Evolutionary conservation across 2,329 filamentous ascomycete genomes (phyloP).

Genomic region (Aureobasidium melanogenum): DNA sequence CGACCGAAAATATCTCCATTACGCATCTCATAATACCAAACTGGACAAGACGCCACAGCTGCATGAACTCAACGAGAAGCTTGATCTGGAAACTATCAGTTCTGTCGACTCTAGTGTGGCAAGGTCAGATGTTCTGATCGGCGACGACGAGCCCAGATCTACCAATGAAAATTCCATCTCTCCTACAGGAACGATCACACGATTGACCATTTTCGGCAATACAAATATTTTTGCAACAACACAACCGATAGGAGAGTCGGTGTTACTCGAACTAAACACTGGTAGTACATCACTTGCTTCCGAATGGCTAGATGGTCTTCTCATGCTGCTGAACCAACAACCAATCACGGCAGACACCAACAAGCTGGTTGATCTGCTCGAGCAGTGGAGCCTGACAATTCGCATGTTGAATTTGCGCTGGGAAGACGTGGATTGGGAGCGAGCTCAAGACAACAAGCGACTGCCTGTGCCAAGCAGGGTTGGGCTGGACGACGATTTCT

Average conservation of each 20-base stretch:
- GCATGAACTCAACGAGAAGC: slow-evolving; percentile 66
- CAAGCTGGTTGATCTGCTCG: slow-evolving; percentile 76
- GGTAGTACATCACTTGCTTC: slow-evolving; percentile 73
- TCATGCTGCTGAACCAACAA: slow-evolving; percentile 90
- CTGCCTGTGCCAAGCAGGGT: slow-evolving; percentile 63
- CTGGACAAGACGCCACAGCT: slow-evolving; percentile 56
- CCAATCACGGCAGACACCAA: slow-evolving; percentile 96
- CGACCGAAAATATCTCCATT: slow-evolving; percentile 84
- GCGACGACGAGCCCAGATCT: not conserved
- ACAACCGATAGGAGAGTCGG: slow-evolving; percentile 44
- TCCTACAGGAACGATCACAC: slow-evolving; percentile 9
- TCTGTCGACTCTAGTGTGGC: slow-evolving; percentile 75
- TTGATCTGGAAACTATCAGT: slow-evolving; percentile 80
- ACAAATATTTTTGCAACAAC: not conserved
- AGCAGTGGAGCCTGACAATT: slow-evolving; percentile 88
- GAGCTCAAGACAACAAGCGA: slow-evolving; percentile 27
- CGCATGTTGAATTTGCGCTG: slow-evolving; percentile 82
- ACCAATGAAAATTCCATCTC: not conserved
- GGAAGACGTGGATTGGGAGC: slow-evolving; percentile 56
- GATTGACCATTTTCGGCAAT: slow-evolving; percentile 7
- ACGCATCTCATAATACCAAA: slow-evolving; percentile 69
- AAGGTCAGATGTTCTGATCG: not conserved
- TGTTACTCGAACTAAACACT: slow-evolving; percentile 76
- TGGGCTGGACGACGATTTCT: slow-evolving; percentile 86
- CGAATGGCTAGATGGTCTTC: slow-evolving; percentile 90